Evolutionary conservation across 2,329 filamentous ascomycete species (phyloP).

Genomic region (Periconia digitata): DNA sequence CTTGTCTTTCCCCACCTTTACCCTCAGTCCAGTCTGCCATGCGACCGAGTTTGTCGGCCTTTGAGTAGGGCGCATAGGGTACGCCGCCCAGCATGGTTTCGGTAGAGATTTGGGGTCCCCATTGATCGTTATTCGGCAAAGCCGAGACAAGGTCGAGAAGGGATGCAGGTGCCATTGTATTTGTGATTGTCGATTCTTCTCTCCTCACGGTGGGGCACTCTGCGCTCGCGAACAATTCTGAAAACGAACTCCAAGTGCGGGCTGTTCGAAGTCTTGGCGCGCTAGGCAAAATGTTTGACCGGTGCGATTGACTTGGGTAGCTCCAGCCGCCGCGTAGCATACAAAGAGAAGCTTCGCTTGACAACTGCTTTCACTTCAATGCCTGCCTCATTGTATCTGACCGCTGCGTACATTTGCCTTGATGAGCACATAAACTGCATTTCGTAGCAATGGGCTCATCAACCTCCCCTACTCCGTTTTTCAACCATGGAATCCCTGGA

Average conservation of each 20-base stretch:
- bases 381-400: background rate
- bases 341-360: background rate
- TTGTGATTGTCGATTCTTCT: slow-evolving; percentile 10
- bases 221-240: slow-evolving; percentile 19
- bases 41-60: slow-evolving; percentile 96
- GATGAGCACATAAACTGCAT: background rate
- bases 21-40: slow-evolving; percentile 99
- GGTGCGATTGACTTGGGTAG: background rate
- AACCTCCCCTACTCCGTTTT: background rate
- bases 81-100: slow-evolving; percentile 93
- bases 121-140: slow-evolving; percentile 54
- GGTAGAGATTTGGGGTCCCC: slow-evolving; percentile 80
- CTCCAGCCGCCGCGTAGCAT: background rate
- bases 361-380: background rate
- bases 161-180: slow-evolving; percentile 50
- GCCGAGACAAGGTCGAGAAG: slow-evolving; percentile 52
- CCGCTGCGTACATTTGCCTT: background rate
- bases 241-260: slow-evolving; percentile 9
- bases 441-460: background rate
- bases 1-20: slow-evolving; percentile 77
- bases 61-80: slow-evolving; percentile 96
- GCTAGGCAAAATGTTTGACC: slow-evolving; percentile 3
- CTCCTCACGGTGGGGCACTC: background rate
- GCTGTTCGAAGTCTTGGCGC: slow-evolving; percentile 13
- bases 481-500: slow-evolving; percentile 36